Base-by-base conservation (phyloP, 2,329 filamentous ascomycete genomes). In the Pezicula carpinea region DNA sequence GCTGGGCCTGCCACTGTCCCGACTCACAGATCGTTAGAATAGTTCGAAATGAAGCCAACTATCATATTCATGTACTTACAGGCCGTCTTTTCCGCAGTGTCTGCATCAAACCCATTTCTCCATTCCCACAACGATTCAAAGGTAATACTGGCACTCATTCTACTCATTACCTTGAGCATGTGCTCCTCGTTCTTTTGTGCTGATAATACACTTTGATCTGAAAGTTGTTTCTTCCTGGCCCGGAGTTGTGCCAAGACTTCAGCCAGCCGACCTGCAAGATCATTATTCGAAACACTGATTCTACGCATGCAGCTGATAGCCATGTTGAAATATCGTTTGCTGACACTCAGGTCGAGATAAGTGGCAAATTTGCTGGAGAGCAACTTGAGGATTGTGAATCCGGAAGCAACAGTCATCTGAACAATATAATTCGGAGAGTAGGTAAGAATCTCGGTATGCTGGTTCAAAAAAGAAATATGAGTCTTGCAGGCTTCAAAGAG, bases 381-480 rank as follows among this genome's bases (percentile, higher is more conserved):
- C 49, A 90, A 72, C 59, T 89, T 89, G 53, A 89, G 73, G 44
- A 90, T 68, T 1, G 85, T 82, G 56, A 89, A 89, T 2, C 83
- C 82, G 5, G 83, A 85, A 1, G 85, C 85, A 14, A 89, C 80
- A 48, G 89, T 78, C 83, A 90, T 89, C 64, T 89, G 85, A 64
- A 89, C 84, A 45, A 90, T 77, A 65, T 89, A 89, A 61, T 84
- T 87, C 54, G 77, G 82, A 34, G 80, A 77, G 56, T 86, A 81
- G 44, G 75, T 75, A 19, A 87, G 67, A 42, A 83, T 74, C 13
- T 35, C 19, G 15, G 14, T 11, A 8, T 26, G 6, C 2, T n/a
- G 7, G n/a, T 22, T 15, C 35, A 35, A 15, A 15, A 14, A 17
- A 39, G 17, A 15, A 7, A 40, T 4, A 34, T 39, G 26, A 15